Evolutionary conservation across 1,139 yeast genomes (phyloP).

Genomic region (Barnettozyma hawaiiensis): DNA sequence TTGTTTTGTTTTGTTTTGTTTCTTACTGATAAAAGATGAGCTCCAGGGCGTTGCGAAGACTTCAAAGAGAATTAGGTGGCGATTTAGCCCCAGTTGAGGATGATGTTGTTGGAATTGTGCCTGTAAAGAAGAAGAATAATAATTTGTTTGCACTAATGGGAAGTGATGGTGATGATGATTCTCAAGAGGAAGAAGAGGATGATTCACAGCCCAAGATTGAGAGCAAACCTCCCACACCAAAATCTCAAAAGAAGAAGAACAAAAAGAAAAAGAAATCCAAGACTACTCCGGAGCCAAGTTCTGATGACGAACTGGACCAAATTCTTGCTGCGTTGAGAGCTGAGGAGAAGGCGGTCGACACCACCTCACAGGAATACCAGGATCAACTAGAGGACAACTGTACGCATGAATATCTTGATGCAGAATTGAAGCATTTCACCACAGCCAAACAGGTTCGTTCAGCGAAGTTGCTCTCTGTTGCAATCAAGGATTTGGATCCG

Average conservation of each 20-base stretch:
- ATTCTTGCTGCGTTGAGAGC: conserved; percentile 24
- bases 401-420: conserved; percentile 31
- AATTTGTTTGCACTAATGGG: conserved; percentile 26
- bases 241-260: conserved; percentile 22
- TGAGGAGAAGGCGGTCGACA: conserved; percentile 25
- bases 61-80: conserved; percentile 44
- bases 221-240: conserved; percentile 8
- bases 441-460: conserved; percentile 33
- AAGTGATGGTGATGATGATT: conserved; percentile 16
- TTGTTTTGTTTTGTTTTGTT: too few species aligned
- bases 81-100: conserved; percentile 36
- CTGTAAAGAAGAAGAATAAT: conserved; percentile 16
- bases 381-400: conserved; percentile 32
- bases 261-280: conserved; percentile 18
- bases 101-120: conserved; percentile 30
- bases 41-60: conserved; percentile 56
- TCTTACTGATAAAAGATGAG: too few species aligned
- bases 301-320: conserved; percentile 33
- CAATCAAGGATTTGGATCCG: conserved; percentile 61
- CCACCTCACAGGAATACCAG: conserved; percentile 30
- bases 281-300: conserved; percentile 12
- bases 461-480: conserved; percentile 37
- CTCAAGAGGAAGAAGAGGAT: conserved; percentile 13
- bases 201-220: conserved; percentile 2
- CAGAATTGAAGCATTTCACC: conserved; percentile 41